A percentile compares a stretch with the other conserved stretches of the same genome.
Evolutionary conservation across 768 basidiomycete genomes (phyloP).

Genomic region (Boletus vinaceobasis): DNA sequence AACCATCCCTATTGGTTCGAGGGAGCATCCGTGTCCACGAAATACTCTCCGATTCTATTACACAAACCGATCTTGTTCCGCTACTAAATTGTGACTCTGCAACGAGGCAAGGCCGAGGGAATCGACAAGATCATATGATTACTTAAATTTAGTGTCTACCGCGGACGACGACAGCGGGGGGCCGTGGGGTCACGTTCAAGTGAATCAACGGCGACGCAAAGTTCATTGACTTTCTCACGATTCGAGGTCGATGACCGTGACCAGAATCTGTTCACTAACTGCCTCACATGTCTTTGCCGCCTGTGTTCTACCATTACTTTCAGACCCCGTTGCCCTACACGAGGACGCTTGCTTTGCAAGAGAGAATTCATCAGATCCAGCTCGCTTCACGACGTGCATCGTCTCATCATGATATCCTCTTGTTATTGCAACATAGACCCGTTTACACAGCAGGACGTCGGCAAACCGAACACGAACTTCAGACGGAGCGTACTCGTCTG

Average conservation of each 20-base stretch:
- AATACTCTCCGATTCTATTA: not conserved
- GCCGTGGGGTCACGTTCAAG: too few species aligned
- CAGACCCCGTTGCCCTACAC: constrained; percentile 73
- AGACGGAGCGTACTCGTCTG: constrained; percentile 62
- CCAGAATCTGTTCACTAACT: not conserved
- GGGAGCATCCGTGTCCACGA: not conserved
- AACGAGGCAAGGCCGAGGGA: too few species aligned
- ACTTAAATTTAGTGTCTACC: too few species aligned
- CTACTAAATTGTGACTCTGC: not conserved
- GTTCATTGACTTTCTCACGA: too few species aligned
- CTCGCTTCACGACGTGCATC: constrained; percentile 49
- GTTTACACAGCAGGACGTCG: constrained; percentile 95
- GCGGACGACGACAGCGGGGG: too few species aligned
- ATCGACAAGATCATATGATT: too few species aligned
- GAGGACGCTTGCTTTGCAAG: constrained; percentile 65
- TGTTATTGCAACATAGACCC: constrained; percentile 86
- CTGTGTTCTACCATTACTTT: constrained; percentile 79
- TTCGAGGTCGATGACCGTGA: too few species aligned
- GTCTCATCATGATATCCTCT: constrained; percentile 56
- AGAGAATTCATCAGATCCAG: constrained; percentile 66
- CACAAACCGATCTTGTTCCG: not conserved
- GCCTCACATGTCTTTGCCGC: constrained; percentile 39
- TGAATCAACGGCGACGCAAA: too few species aligned
- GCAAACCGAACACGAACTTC: constrained; percentile 60
- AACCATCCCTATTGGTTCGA: not conserved